A percentile compares a stretch with the other conserved stretches of the same genome.
These are phyloP conservation scores for Sclerotinia minor DNA, from an alignment of 2,329 filamentous ascomycete genomes.

Conservation along the genomic window DNA sequence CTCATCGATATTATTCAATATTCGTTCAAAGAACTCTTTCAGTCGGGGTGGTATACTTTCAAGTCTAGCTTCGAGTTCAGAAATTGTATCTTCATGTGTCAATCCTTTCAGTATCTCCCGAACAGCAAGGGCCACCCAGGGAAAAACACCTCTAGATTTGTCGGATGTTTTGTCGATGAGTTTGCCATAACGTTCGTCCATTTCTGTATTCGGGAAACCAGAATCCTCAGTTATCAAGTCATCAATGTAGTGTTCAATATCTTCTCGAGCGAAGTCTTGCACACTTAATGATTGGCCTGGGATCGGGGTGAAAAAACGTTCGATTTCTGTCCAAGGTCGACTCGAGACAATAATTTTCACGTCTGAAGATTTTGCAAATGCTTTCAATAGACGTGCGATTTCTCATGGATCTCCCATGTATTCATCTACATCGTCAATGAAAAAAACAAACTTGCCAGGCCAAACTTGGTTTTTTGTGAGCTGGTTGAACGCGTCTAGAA, in stretches of 20 bases:
- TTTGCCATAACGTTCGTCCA: not conserved
- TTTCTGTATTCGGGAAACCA: not conserved
- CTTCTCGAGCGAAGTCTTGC: not conserved
- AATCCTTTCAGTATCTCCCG: not conserved
- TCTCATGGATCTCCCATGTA: conserved; percentile 1
- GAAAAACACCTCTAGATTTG: not conserved
- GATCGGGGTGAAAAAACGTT: not conserved
- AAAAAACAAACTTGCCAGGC: not conserved
- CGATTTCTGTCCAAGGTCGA: conserved; percentile 7
- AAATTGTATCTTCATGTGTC: not conserved
- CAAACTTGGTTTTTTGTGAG: not conserved
- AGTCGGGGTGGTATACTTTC: not conserved
- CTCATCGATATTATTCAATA: not conserved
- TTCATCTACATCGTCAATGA: conserved; percentile 12
- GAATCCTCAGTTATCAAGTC: not conserved
- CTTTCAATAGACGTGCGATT: not conserved
- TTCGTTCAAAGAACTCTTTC: not conserved
- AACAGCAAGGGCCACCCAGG: not conserved
- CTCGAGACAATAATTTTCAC: conserved; percentile 2
- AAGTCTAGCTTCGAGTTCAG: not conserved
- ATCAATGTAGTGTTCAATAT: not conserved
- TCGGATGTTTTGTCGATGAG: not conserved
- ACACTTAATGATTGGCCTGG: not conserved
- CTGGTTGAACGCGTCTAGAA: not conserved
- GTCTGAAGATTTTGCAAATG: not conserved